Evolutionary conservation across 2,329 filamentous ascomycete genomes (phyloP).

Genomic region (Scedosporium apiospermum): DNA sequence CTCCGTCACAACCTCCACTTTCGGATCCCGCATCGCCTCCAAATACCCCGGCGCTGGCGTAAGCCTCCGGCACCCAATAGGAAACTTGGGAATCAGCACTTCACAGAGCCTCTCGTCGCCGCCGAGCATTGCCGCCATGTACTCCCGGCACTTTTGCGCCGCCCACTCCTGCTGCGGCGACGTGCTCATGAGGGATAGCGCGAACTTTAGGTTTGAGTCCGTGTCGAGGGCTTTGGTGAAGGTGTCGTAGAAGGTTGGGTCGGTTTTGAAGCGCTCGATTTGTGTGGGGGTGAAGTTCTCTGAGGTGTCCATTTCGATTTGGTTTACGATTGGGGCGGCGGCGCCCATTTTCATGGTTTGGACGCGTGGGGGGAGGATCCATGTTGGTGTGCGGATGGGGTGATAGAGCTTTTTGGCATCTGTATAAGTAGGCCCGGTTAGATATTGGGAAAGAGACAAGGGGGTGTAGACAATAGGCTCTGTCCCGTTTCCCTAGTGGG

Average conservation of each 20-base stretch:
- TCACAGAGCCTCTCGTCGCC: constrained; percentile 39
- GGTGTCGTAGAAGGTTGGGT: constrained; percentile 33
- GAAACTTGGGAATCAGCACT: constrained; percentile 38
- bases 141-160: constrained; percentile 28
- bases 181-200: constrained; percentile 31
- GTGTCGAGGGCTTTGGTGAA: constrained; percentile 38
- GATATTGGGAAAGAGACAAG: neutral
- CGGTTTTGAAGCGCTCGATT: constrained; percentile 35
- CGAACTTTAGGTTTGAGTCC: constrained; percentile 33
- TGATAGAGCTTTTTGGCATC: constrained; percentile 29
- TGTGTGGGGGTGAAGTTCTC: constrained; percentile 20
- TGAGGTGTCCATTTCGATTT: constrained; percentile 15
- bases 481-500: too few species aligned
- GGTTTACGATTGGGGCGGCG: constrained; percentile 17
- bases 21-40: constrained; percentile 32
- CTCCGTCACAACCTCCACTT: constrained; percentile 37
- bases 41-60: constrained; percentile 43
- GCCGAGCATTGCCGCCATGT: constrained; percentile 37
- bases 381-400: constrained; percentile 32
- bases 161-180: constrained; percentile 31
- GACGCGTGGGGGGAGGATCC: constrained; percentile 28
- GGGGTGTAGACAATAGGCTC: neutral
- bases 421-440: constrained; percentile 8
- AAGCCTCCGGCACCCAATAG: constrained; percentile 37
- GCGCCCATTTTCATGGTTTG: constrained; percentile 23